Evolutionary conservation across 768 basidiomycete genomes (phyloP).

Genomic region (Tubosaeta sp.): DNA sequence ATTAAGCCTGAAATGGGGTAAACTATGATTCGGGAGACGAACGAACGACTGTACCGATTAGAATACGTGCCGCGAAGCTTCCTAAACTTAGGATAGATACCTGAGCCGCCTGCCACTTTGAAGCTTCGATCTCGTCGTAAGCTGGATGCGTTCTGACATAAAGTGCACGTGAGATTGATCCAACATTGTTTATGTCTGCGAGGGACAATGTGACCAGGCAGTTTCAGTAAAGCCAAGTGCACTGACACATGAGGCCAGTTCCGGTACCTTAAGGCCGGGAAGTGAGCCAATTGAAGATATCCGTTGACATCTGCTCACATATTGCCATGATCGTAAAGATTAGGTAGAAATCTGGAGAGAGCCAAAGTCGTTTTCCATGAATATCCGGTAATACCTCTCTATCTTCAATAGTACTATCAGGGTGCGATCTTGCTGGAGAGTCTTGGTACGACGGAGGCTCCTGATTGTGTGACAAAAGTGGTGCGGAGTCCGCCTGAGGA

Average conservation of each 20-base stretch:
- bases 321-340: slow-evolving; percentile 52
- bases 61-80: slow-evolving; percentile 75
- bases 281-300: neutral
- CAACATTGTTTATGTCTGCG: slow-evolving; percentile 83
- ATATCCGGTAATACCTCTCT: slow-evolving; percentile 43
- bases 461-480: slow-evolving; percentile 19
- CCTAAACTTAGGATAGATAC: slow-evolving; percentile 79
- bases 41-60: slow-evolving; percentile 51
- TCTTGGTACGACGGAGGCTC: slow-evolving; percentile 21
- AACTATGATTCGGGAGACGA: neutral
- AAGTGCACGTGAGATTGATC: slow-evolving; percentile 66
- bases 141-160: slow-evolving; percentile 54
- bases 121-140: slow-evolving; percentile 63
- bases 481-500: slow-evolving; percentile 14
- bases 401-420: slow-evolving; percentile 2
- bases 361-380: slow-evolving; percentile 48
- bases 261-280: slow-evolving; percentile 51
- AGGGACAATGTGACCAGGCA: neutral
- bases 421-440: slow-evolving; percentile 5
- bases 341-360: slow-evolving; percentile 59
- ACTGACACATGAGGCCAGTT: slow-evolving; percentile 72
- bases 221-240: neutral
- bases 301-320: slow-evolving; percentile 36
- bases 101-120: slow-evolving; percentile 77
- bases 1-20: slow-evolving; percentile 45